phyloP scores from a whole-genome alignment of 2,329 filamentous ascomycete species.

The Fusarium liriodendri region DNA sequence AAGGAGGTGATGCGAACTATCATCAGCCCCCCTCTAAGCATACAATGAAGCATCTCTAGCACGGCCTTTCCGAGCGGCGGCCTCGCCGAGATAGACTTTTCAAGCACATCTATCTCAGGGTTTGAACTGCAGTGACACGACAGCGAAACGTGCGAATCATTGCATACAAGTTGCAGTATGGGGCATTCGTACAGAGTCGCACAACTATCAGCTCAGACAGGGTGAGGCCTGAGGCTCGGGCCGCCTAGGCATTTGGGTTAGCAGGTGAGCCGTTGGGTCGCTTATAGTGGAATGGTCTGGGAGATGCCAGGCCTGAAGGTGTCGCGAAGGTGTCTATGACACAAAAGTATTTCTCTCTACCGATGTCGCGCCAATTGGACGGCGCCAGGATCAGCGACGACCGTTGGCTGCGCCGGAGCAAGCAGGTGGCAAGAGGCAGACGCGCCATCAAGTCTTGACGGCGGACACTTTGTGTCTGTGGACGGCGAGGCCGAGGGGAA shows the following conservation, averaged over 20 bases:
- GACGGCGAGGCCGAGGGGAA: slow-evolving; percentile 5
- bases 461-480: slow-evolving; percentile 4
- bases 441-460: neutral
- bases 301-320: slow-evolving; percentile 15
- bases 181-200: slow-evolving; percentile 35
- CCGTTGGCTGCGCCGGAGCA: slow-evolving; percentile 12
- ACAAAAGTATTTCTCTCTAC: slow-evolving; percentile 14
- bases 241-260: slow-evolving; percentile 30
- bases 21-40: slow-evolving; percentile 22
- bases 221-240: slow-evolving; percentile 30
- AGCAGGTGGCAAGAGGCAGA: neutral
- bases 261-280: slow-evolving; percentile 33
- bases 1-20: slow-evolving; percentile 35
- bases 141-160: slow-evolving; percentile 34
- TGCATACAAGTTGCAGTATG: slow-evolving; percentile 37
- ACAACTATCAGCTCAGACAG: slow-evolving; percentile 35
- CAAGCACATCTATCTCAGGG: slow-evolving; percentile 39
- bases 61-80: slow-evolving; percentile 36
- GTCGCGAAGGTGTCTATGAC: slow-evolving; percentile 10
- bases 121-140: slow-evolving; percentile 32
- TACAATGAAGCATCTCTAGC: slow-evolving; percentile 39
- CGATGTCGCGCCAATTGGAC: slow-evolving; percentile 16
- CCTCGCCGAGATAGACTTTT: slow-evolving; percentile 38
- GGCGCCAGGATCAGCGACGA: slow-evolving; percentile 6
- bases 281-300: slow-evolving; percentile 21